phyloP scores from a whole-genome alignment of 306 rosid species.

The Aeschynomene evenia region DNA sequence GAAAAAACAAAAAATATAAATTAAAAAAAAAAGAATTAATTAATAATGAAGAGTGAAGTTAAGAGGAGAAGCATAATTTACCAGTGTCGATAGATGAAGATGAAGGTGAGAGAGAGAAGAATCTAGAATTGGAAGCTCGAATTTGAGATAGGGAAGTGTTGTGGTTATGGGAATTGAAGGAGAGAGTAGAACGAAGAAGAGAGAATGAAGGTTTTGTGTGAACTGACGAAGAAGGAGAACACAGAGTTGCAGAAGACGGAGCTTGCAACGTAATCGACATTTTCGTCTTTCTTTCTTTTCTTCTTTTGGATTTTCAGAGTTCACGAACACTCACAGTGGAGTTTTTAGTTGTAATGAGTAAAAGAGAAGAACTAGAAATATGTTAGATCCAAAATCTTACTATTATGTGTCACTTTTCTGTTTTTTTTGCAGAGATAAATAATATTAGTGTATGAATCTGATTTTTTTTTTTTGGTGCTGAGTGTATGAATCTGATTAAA shows the following conservation, averaged over 20 bases:
- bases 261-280: constrained; percentile 67
- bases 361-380: background rate
- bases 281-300: no score
- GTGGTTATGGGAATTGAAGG: constrained; percentile 27
- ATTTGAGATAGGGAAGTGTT: constrained; percentile 39
- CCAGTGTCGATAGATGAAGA: constrained; percentile 63
- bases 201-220: constrained; percentile 40
- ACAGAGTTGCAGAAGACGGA: constrained; percentile 59
- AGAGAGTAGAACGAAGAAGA: constrained; percentile 37
- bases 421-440: no score
- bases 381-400: background rate
- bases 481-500: no score
- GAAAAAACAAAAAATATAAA: background rate
- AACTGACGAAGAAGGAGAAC: constrained; percentile 40
- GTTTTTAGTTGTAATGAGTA: no score
- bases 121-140: constrained; percentile 54
- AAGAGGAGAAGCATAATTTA: background rate
- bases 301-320: background rate
- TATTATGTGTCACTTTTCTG: no score
- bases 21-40: background rate
- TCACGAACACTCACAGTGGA: background rate
- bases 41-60: background rate
- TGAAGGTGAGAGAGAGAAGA: constrained; percentile 8
- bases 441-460: no score
- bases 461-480: no score